A percentile compares a stretch with the other conserved stretches of the same genome.
These are phyloP conservation scores for Solanum infundibuliforme DNA, from an alignment of 257 asterid genomes.

Conservation along the genomic window DNA sequence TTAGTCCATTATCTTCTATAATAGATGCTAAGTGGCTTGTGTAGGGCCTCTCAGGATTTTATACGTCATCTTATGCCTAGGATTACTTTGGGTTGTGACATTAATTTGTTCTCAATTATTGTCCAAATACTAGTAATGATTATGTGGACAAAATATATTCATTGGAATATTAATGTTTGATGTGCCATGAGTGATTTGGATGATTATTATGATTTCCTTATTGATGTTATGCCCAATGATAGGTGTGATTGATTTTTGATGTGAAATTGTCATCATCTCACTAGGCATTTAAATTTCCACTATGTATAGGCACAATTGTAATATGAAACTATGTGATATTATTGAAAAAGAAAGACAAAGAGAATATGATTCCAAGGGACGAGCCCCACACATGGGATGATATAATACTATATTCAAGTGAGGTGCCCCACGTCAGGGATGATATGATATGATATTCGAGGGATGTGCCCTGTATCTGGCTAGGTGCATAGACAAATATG, in stretches of 20 bases:
- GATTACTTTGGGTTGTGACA: no score
- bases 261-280: neutral
- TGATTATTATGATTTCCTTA: neutral
- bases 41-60: no score
- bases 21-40: no score
- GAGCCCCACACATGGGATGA: neutral
- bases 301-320: neutral
- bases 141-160: neutral
- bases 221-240: neutral
- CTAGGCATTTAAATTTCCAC: neutral
- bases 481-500: no score
- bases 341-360: no score
- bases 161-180: no score
- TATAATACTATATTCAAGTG: neutral
- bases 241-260: neutral
- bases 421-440: neutral
- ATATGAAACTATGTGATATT: neutral
- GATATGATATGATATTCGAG: no score
- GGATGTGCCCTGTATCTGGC: no score
- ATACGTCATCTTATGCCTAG: no score
- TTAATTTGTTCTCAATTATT: no score
- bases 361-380: neutral
- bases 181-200: neutral
- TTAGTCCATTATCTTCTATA: no score
- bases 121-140: neutral